phyloP scores from a whole-genome alignment of 805 yeast species.

The Yamadazyma phyllophila region DNA sequence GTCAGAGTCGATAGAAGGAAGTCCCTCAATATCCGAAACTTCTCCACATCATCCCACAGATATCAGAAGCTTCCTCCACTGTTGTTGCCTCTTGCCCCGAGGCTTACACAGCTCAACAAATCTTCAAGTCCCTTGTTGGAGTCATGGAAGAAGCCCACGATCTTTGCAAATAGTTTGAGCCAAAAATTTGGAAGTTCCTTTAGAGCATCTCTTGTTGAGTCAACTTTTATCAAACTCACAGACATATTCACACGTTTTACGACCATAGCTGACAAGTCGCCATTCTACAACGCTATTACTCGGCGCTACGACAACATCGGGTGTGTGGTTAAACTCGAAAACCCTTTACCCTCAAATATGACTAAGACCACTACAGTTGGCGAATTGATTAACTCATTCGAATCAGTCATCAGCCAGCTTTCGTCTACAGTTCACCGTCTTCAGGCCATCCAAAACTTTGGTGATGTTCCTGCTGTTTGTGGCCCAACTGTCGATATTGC shows the following conservation, averaged over 20 bases:
- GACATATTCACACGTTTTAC: constrained; percentile 4
- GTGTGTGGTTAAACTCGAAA: constrained; percentile 2
- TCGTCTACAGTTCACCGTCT: neutral
- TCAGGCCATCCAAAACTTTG: neutral
- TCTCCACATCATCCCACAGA: neutral
- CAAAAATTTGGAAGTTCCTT: constrained; percentile 1
- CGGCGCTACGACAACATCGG: constrained; percentile 10
- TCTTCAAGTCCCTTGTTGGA: neutral
- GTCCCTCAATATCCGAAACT: neutral
- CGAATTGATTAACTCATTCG: too few species aligned
- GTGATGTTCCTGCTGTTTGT: constrained; percentile 1
- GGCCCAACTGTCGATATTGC: neutral
- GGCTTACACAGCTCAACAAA: too few species aligned
- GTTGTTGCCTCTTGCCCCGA: neutral
- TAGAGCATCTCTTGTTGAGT: constrained; percentile 1
- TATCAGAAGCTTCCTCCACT: neutral
- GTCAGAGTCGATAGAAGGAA: neutral
- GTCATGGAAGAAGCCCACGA: neutral
- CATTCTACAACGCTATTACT: constrained; percentile 9
- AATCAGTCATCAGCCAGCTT: neutral
- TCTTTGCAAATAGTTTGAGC: neutral
- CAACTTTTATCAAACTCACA: neutral
- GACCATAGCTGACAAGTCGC: constrained; percentile 6
- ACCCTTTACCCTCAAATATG: neutral
- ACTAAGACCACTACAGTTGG: too few species aligned